Conservation (phyloP, 768 basidiomycete genomes). For the Mycena chlorophos region DNA sequence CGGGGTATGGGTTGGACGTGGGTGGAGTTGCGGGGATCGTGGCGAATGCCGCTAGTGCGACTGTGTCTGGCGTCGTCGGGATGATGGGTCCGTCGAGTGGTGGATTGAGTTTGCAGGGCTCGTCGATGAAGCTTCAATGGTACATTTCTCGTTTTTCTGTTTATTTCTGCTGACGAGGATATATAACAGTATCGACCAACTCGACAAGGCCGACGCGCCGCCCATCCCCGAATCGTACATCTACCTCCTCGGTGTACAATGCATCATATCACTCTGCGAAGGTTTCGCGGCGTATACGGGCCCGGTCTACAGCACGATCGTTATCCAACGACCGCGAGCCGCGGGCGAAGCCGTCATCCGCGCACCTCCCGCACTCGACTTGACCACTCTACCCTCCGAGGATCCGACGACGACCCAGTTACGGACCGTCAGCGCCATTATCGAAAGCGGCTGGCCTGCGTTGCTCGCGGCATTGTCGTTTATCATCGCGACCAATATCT, state of each 20-base stretch:
- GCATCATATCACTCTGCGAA: conserved; percentile 81
- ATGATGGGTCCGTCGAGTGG: conserved; percentile 75
- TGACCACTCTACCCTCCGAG: conserved; percentile 49
- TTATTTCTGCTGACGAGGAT: conserved; percentile 4
- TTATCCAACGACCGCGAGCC: conserved; percentile 62
- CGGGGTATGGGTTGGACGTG: conserved; percentile 60
- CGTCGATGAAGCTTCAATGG: conserved; percentile 92
- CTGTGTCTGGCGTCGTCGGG: conserved; percentile 80
- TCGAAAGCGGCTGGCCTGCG: conserved; percentile 89
- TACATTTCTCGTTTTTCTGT: conserved; percentile 35
- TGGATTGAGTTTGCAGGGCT: conserved; percentile 71
- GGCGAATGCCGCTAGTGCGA: conserved; percentile 78
- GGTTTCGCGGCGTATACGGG: conserved; percentile 76
- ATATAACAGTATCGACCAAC: conserved; percentile 82
- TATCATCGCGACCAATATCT: conserved; percentile 86
- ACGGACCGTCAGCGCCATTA: conserved; percentile 68
- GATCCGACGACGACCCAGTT: conserved; percentile 61
- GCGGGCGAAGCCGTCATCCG: conserved; percentile 66
- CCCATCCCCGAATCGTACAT: conserved; percentile 91
- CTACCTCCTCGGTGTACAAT: conserved; percentile 89
- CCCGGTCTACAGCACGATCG: conserved; percentile 71
- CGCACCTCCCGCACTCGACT: conserved; percentile 73
- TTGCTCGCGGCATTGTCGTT: conserved; percentile 88
- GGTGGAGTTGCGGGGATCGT: conserved; percentile 80
- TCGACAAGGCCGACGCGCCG: conserved; percentile 96